Base-by-base conservation (phyloP, 371 early-diverging fungal species). In the Furculomyces boomerangus region DNA sequence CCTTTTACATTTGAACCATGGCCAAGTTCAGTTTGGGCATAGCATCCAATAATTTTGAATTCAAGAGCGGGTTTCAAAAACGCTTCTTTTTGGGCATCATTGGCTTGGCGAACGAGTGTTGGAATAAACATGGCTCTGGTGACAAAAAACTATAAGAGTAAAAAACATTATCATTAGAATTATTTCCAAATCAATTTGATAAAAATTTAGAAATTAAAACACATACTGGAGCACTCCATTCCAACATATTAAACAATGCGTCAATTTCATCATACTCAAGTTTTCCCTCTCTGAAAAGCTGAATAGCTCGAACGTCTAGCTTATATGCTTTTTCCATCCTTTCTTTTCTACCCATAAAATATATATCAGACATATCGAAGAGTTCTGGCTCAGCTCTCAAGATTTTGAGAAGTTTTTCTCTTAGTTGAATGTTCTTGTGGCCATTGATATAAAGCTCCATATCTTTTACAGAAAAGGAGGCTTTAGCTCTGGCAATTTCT, bases 1-100 rank as follows among this genome's bases (percentile, higher is more conserved):
- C 84, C 81, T 58, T 79, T 78, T 26, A 92, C 78, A 55, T 92
- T 90, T 16, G 88, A 86, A 14, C 86, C 87, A 51, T 77, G 82
- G 10, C 81, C 80, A 26, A 83, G 62, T 62, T 87, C 87, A 1
- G 87, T 88, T 63, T 86, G 84, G 28, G 87, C 86, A 60, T 85
- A 87, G 60, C 87, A 87, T 28, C 89, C 89, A 57, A 88, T 80
- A 60, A 87, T 82, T 51, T 81, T 73, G 62, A 77, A 83, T 41
- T 74, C 71, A 45, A 77, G 67, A 20, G 88, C 88, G n/a, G 76
- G 78, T 49, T 74, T 73, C 39, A 88, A 70, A 70, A 84, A 88
- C 45, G 78, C 62, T 53, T 78, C 79, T 61, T 77, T 72, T 69
- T 90, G 89, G 62, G 86, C 88, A 30, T 78, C 79, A 0, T 80